Conservation (phyloP, 768 basidiomycete genomes). For the Tubosaeta sp. region DNA sequence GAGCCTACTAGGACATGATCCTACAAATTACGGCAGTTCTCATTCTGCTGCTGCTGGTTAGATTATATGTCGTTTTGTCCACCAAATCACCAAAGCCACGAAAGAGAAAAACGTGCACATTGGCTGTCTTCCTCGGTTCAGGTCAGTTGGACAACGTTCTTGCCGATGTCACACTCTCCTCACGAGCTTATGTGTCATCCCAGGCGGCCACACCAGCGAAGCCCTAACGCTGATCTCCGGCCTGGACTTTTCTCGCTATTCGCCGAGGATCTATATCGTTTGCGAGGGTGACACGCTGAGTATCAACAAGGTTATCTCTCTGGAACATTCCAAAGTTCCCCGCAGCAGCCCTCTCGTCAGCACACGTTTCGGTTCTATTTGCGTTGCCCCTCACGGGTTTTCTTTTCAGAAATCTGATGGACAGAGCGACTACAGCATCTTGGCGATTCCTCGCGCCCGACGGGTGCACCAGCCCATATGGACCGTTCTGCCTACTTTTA, state of each 20-base stretch:
- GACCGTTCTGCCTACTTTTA: constrained; percentile 63
- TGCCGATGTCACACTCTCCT: neutral
- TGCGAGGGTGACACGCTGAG: constrained; percentile 82
- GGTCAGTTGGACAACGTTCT: constrained; percentile 44
- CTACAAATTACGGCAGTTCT: constrained; percentile 5
- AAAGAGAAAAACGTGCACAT: constrained; percentile 34
- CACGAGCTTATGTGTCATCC: constrained; percentile 9
- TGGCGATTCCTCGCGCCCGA: constrained; percentile 83
- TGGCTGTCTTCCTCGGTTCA: constrained; percentile 92
- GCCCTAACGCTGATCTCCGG: constrained; percentile 67
- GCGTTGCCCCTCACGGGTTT: constrained; percentile 9
- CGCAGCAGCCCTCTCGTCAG: constrained; percentile 13
- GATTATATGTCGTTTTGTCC: constrained; percentile 17
- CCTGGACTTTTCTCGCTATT: constrained; percentile 73
- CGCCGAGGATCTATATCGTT: constrained; percentile 73
- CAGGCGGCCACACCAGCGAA: constrained; percentile 95
- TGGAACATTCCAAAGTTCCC: constrained; percentile 48
- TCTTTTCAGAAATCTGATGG: constrained; percentile 4
- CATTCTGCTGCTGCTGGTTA: constrained; percentile 15
- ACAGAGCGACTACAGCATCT: constrained; percentile 39
- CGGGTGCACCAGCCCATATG: constrained; percentile 76
- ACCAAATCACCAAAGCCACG: constrained; percentile 8
- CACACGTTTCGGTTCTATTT: neutral
- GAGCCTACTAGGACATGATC: constrained; percentile 9
- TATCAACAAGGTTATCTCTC: constrained; percentile 55